phyloP scores from a whole-genome alignment of 1,284 basidiomycete species.

The Coniferiporia sulphurascens region DNA sequence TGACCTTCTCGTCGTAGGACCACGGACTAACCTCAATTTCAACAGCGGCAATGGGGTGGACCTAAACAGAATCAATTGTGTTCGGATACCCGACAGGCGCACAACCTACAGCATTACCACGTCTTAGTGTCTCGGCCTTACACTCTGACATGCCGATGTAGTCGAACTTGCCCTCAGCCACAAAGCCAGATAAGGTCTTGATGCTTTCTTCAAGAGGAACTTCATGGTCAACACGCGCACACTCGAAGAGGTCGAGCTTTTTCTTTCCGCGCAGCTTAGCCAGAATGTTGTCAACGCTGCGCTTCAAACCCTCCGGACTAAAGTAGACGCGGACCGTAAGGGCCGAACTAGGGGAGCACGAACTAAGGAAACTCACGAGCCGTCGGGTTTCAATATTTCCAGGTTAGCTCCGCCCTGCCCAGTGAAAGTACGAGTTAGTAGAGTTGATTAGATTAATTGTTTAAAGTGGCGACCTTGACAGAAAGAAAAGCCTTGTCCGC shows the following conservation, averaged over 20 bases:
- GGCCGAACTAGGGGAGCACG: not conserved
- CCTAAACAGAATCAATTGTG: slow-evolving; percentile 26
- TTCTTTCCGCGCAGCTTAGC: slow-evolving; percentile 37
- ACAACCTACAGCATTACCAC: slow-evolving; percentile 33
- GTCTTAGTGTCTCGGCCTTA: slow-evolving; percentile 40
- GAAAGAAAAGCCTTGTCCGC: slow-evolving; percentile 45
- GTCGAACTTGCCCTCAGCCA: slow-evolving; percentile 39
- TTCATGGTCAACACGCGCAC: slow-evolving; percentile 31
- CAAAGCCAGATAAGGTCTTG: slow-evolving; percentile 25
- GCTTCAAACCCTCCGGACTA: slow-evolving; percentile 37
- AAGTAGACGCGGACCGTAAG: not conserved
- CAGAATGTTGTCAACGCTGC: slow-evolving; percentile 35
- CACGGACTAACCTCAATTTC: slow-evolving; percentile 54
- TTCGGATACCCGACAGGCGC: not conserved
- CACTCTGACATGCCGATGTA: slow-evolving; percentile 47
- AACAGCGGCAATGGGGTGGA: slow-evolving; percentile 43
- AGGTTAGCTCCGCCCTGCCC: slow-evolving; percentile 35
- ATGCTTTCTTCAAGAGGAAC: slow-evolving; percentile 33
- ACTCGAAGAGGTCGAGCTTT: slow-evolving; percentile 42
- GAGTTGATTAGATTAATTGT: not conserved
- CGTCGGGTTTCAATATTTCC: slow-evolving; percentile 22
- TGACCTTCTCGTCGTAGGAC: slow-evolving; percentile 40
- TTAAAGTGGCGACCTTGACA: slow-evolving; percentile 29
- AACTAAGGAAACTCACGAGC: slow-evolving; percentile 29
- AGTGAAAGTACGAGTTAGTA: slow-evolving; percentile 18